Conservation (phyloP, 2,329 filamentous ascomycete species). For the Fragosphaeria purpurea region DNA sequence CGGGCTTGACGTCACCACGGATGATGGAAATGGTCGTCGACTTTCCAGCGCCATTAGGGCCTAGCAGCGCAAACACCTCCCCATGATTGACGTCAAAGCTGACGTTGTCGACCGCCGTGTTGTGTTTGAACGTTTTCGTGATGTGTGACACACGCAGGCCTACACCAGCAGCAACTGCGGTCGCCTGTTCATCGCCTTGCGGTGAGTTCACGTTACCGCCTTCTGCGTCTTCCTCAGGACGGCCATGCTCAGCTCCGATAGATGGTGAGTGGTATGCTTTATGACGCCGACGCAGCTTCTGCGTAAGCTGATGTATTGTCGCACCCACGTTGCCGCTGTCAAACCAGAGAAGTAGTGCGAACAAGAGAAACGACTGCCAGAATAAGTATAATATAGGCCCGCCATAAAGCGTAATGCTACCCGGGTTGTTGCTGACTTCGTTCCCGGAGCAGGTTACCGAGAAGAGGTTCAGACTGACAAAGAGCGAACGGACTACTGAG, state of each 20-base stretch:
- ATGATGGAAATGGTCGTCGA: slow-evolving; percentile 83
- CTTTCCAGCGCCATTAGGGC: slow-evolving; percentile 87
- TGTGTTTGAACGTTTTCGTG: slow-evolving; percentile 67
- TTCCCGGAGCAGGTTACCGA: slow-evolving; percentile 63
- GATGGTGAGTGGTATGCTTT: too few species aligned
- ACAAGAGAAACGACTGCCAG: slow-evolving; percentile 61
- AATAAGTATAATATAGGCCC: slow-evolving; percentile 77
- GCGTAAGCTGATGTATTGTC: slow-evolving; percentile 25
- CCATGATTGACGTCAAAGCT: slow-evolving; percentile 71
- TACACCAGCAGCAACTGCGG: slow-evolving; percentile 56
- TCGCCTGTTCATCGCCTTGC: slow-evolving; percentile 46
- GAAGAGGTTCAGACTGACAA: slow-evolving; percentile 75
- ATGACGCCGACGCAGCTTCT: not conserved
- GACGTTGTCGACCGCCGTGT: slow-evolving; percentile 77
- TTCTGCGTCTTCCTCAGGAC: not conserved
- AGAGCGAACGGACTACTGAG: slow-evolving; percentile 62
- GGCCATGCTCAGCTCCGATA: too few species aligned
- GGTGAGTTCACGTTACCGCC: slow-evolving; percentile 13
- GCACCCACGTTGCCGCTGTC: slow-evolving; percentile 61
- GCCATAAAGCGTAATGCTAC: slow-evolving; percentile 63
- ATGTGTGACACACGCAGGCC: slow-evolving; percentile 72
- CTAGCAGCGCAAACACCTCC: slow-evolving; percentile 80
- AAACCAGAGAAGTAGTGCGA: slow-evolving; percentile 65
- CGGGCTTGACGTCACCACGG: slow-evolving; percentile 74
- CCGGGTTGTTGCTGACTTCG: slow-evolving; percentile 56